These are phyloP conservation scores for Echria macrotheca DNA, from an alignment of 495 filamentous ascomycete genomes.

Conservation along the genomic window DNA sequence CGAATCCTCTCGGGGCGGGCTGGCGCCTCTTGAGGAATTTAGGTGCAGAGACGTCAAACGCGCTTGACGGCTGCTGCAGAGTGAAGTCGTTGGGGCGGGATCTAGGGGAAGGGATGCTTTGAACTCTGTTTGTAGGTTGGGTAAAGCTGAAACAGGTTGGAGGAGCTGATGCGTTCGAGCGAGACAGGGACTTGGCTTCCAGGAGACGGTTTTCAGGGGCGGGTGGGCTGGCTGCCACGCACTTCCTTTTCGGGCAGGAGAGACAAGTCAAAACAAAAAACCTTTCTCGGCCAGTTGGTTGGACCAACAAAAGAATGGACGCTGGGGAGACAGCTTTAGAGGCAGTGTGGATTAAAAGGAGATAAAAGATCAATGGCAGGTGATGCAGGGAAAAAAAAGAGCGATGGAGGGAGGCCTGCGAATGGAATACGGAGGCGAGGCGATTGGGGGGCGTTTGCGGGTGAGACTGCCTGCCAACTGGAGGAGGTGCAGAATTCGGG, in stretches of 20 bases:
- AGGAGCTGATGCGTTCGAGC: slow-evolving; percentile 37
- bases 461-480: no score
- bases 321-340: slow-evolving; percentile 9
- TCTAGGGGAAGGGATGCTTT: slow-evolving; percentile 24
- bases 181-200: slow-evolving; percentile 26
- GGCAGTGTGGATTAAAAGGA: neutral
- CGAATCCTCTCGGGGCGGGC: slow-evolving; percentile 10
- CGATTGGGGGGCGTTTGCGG: neutral
- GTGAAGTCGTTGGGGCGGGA: slow-evolving; percentile 13
- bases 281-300: neutral
- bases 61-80: neutral
- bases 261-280: neutral
- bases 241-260: neutral
- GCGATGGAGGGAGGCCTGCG: slow-evolving; percentile 2
- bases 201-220: slow-evolving; percentile 12
- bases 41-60: neutral
- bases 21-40: slow-evolving; percentile 12
- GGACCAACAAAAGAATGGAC: slow-evolving; percentile 11
- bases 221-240: slow-evolving; percentile 1
- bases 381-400: neutral
- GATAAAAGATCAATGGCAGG: neutral
- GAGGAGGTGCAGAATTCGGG: no score
- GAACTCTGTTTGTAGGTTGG: slow-evolving; percentile 29
- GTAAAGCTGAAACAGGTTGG: slow-evolving; percentile 40
- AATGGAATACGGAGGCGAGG: slow-evolving; percentile 1